A percentile compares a stretch with the other conserved stretches of the same genome.
phyloP scores from a whole-genome alignment of 805 yeast species.

The Wickerhamomyces chambardii region DNA sequence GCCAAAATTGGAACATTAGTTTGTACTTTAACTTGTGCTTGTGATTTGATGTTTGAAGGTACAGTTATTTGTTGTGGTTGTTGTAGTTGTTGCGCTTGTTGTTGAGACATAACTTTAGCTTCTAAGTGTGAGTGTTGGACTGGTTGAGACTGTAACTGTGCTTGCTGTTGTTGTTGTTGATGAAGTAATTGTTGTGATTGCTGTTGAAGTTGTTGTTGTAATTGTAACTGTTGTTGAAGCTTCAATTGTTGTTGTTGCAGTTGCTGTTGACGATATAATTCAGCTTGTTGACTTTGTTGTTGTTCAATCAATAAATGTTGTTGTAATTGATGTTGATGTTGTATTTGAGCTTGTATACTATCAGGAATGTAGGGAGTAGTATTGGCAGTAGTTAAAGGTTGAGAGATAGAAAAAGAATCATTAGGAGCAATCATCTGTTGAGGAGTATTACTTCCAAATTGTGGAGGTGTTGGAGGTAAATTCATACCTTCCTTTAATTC shows the following conservation, averaged over 20 bases:
- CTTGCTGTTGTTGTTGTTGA: not conserved
- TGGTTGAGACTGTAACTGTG: not conserved
- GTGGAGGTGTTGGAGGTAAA: slow-evolving; percentile 1
- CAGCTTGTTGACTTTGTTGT: slow-evolving; percentile 1
- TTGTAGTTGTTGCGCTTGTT: not conserved
- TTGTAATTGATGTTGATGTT: slow-evolving; percentile 1
- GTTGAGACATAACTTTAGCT: not conserved
- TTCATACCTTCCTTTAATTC: too few species aligned
- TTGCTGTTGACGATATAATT: slow-evolving; percentile 1
- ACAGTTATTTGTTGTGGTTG: slow-evolving; percentile 2
- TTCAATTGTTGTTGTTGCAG: slow-evolving; percentile 3
- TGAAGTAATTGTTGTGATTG: not conserved
- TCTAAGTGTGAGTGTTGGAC: not conserved
- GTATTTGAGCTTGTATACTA: too few species aligned
- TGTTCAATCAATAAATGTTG: not conserved
- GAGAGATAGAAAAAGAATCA: too few species aligned
- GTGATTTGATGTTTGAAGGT: too few species aligned
- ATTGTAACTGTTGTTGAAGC: slow-evolving; percentile 2
- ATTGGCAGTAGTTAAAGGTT: too few species aligned
- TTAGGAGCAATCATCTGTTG: not conserved
- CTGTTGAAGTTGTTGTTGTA: slow-evolving; percentile 3
- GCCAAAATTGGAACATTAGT: too few species aligned
- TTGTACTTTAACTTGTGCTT: too few species aligned
- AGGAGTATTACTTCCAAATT: not conserved
- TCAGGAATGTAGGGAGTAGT: too few species aligned